Percentiles rank a stretch among this genome's conserved stretches.
phyloP scores from a whole-genome alignment of 2,329 filamentous ascomycete species.

The Nothomitra cinnamomea region DNA sequence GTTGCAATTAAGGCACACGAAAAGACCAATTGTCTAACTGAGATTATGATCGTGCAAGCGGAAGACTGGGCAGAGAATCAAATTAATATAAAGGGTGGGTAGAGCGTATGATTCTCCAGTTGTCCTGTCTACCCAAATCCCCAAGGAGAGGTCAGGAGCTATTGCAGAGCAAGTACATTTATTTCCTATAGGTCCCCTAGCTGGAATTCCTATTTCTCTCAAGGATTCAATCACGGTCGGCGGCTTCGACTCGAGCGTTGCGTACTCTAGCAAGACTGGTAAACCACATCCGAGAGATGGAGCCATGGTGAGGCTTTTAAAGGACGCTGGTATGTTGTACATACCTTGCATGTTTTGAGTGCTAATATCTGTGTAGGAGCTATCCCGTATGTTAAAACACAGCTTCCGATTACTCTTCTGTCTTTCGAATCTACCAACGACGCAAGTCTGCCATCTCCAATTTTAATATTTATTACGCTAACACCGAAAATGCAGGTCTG shows the following conservation, averaged over 20 bases:
- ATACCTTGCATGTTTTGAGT: background rate
- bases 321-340: conserved; percentile 43
- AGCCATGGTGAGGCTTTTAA: conserved; percentile 55
- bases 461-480: background rate
- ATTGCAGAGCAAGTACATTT: background rate
- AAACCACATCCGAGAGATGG: conserved; percentile 54
- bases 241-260: conserved; percentile 69
- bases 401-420: conserved; percentile 68
- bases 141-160: no score
- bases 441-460: conserved; percentile 10
- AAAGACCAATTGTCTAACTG: conserved; percentile 79
- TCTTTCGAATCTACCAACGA: conserved; percentile 69
- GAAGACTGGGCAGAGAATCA: conserved; percentile 50
- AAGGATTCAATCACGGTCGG: conserved; percentile 64
- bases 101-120: background rate
- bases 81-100: conserved; percentile 42
- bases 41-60: conserved; percentile 64
- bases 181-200: conserved; percentile 46
- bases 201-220: conserved; percentile 71
- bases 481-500: conserved; percentile 34
- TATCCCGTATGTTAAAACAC: conserved; percentile 85
- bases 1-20: conserved; percentile 68
- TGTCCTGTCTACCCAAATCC: background rate
- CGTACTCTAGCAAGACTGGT: conserved; percentile 55
- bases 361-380: conserved; percentile 33